Evolutionary conservation across 805 yeast species (phyloP), one percentile per base, ranked within the genome.

Genomic region (Lipomyces orientalis): DNA sequence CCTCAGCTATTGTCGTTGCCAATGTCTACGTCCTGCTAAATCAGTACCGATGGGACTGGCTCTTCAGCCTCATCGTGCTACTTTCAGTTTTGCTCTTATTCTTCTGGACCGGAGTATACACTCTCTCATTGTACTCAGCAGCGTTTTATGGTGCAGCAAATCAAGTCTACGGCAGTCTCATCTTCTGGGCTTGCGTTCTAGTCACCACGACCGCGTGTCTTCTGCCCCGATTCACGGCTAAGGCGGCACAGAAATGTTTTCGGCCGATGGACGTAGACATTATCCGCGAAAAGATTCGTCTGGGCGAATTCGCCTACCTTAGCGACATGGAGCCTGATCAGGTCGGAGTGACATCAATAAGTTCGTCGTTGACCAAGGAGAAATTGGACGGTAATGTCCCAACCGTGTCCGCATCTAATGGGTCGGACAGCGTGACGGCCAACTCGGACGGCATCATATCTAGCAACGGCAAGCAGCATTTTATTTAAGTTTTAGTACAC

Each of bases 101-200:
- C 73, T 85, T 87, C 75, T 90, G 96, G 96, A 86, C 91, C 3
- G 93, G 94, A n/a, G 85, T 87, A 29, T 90, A 93, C 89, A 85
- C 92, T 37, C 78, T 86, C 3, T 77, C 84, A 34, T 69, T 79
- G 1, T 77, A 80, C 64, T 83, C 90, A 8, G 82, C 81, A 10
- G 90, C 87, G 73, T 88, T 88, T 73, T 90, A 86, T 77, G 82
- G 84, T 66, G 86, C 89, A 31, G 95, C 90, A 1, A 76, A 86
- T 1, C 86, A 87, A 73, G 82, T 84, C 43, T 87, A 87, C 71
- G 91, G 93, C 22, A 79, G 88, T 5, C 80, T 83, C 43, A 75
- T 85, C 4, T 88, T 87, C 75, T 90, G 96, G 96, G 86, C 88
- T 56, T 81, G 84, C 66, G 76, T 85, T 16, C 82, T 88, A 66